Conservation (phyloP, 2,329 filamentous ascomycete species). For the Sclerotiophoma versabilis region DNA sequence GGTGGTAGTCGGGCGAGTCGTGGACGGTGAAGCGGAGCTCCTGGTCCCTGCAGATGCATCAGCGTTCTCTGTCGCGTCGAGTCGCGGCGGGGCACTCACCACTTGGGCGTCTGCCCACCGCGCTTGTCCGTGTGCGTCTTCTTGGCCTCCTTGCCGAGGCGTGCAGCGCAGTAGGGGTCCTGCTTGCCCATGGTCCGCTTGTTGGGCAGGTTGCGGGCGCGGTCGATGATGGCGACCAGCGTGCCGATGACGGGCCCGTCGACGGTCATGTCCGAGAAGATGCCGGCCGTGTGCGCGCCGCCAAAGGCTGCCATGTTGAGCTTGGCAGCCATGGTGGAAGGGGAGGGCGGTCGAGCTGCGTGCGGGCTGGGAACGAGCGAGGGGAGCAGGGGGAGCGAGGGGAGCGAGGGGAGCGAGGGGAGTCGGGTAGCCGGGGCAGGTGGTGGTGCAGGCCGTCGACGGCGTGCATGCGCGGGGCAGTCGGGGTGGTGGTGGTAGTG, state of each 20-base stretch:
- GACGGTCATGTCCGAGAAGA: conserved; percentile 91
- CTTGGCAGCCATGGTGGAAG: conserved; percentile 47
- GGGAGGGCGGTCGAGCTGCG: background rate
- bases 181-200: conserved; percentile 98
- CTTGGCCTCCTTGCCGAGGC: conserved; percentile 94
- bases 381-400: background rate
- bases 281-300: conserved; percentile 83
- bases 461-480: conserved; percentile 1
- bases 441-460: background rate
- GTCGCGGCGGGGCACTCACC: conserved; percentile 67
- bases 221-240: conserved; percentile 87
- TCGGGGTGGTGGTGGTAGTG: background rate
- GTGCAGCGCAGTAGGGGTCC: conserved; percentile 93
- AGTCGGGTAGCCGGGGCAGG: background rate
- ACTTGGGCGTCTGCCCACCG: conserved; percentile 93
- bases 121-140: conserved; percentile 94
- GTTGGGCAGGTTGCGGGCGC: conserved; percentile 96
- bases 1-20: conserved; percentile 95
- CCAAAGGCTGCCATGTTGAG: conserved; percentile 49
- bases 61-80: conserved; percentile 12
- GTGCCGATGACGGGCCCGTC: conserved; percentile 95
- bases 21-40: conserved; percentile 95
- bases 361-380: background rate
- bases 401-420: background rate
- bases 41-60: conserved; percentile 76